These are phyloP conservation scores for Eucalyptus grandis DNA, from an alignment of 345 rosid species.

Conservation along the genomic window DNA sequence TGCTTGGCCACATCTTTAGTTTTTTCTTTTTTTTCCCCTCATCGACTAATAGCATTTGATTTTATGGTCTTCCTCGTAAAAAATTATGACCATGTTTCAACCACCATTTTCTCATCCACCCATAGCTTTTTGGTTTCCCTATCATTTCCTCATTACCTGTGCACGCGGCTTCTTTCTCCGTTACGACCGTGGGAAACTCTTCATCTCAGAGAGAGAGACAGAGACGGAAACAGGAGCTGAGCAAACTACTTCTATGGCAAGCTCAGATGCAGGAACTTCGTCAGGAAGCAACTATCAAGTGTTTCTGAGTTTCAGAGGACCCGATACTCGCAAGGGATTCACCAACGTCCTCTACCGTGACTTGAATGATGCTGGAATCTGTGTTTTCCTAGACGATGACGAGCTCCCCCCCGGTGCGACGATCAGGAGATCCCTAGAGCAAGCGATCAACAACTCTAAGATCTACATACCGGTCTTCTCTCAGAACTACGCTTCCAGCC, in stretches of 20 bases:
- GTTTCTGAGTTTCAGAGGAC: neutral
- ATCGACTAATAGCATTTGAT: too few species aligned
- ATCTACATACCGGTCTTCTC: neutral
- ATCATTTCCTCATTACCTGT: too few species aligned
- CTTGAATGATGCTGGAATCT: neutral
- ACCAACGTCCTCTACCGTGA: accelerated
- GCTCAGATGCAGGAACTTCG: accelerated
- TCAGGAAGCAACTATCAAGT: neutral
- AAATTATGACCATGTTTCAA: too few species aligned
- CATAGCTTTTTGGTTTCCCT: too few species aligned
- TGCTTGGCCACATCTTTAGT: too few species aligned
- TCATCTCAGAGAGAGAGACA: too few species aligned
- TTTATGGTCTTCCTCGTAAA: too few species aligned
- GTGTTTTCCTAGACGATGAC: accelerated
- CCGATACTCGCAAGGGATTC: neutral
- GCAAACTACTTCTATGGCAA: neutral
- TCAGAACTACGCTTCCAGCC: accelerated
- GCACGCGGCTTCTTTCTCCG: too few species aligned
- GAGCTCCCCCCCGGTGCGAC: accelerated
- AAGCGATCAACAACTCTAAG: accelerated
- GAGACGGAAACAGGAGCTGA: neutral
- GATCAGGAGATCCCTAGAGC: accelerated
- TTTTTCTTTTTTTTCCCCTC: too few species aligned
- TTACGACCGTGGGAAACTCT: too few species aligned
- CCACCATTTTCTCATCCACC: too few species aligned